These are phyloP conservation scores for Saturnispora galanensis DNA, from an alignment of 805 yeast species.

Conservation along the genomic window DNA sequence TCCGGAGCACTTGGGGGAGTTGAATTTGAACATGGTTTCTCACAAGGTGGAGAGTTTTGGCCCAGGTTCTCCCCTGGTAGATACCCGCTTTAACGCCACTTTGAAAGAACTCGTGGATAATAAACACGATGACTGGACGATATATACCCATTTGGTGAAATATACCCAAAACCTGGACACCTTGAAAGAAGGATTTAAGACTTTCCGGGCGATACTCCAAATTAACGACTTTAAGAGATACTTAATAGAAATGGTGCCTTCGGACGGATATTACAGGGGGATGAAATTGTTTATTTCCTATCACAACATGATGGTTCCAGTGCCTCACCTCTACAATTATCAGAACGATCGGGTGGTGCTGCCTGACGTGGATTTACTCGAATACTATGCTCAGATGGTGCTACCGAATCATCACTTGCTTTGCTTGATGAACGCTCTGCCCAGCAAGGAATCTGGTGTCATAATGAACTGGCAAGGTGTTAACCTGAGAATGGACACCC, in stretches of 20 bases:
- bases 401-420: conserved; percentile 17
- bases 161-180: conserved; percentile 18
- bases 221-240: conserved; percentile 16
- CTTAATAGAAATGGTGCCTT: background rate
- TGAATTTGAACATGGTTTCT: background rate
- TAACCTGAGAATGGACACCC: conserved; percentile 16
- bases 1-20: background rate
- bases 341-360: conserved; percentile 12
- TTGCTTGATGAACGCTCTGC: conserved; percentile 5
- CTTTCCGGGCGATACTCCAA: conserved; percentile 12
- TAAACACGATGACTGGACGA: conserved; percentile 24
- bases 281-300: conserved; percentile 18
- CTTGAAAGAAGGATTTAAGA: conserved; percentile 20
- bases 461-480: conserved; percentile 13
- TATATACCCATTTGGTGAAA: conserved; percentile 17
- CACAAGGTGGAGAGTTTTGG: background rate
- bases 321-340: conserved; percentile 21
- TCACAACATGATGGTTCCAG: conserved; percentile 21
- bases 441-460: conserved; percentile 9
- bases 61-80: conserved; percentile 20
- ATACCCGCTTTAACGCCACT: conserved; percentile 14
- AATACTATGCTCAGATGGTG: conserved; percentile 16
- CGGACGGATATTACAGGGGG: conserved; percentile 7
- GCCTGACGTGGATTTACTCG: conserved; percentile 14
- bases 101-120: conserved; percentile 15